Conservation (phyloP, 257 asterid species). For the Dorcoceras hygrometricum region DNA sequence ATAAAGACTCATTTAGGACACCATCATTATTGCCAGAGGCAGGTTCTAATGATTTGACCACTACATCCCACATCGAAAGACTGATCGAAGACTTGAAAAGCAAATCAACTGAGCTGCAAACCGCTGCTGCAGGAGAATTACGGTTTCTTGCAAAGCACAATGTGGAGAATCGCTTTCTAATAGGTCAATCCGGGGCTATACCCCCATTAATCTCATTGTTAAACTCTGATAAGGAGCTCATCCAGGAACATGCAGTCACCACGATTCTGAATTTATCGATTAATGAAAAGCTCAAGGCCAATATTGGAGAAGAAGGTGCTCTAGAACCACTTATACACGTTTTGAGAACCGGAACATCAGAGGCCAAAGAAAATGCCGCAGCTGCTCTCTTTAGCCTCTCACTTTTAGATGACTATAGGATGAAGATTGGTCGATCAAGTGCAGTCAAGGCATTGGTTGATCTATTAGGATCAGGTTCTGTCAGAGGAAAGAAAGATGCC, state of each 20-base stretch:
- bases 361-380: constrained; percentile 90
- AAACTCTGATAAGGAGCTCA: constrained; percentile 47
- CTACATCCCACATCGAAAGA: constrained; percentile 58
- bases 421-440: constrained; percentile 78
- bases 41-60: constrained; percentile 43
- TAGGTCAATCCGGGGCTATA: constrained; percentile 79
- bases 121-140: constrained; percentile 70
- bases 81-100: constrained; percentile 57
- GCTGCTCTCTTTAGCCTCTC: constrained; percentile 93
- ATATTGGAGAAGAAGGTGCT: constrained; percentile 73
- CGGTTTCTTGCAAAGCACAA: constrained; percentile 75
- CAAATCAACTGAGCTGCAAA: constrained; percentile 52
- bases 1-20: constrained; percentile 34
- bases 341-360: constrained; percentile 62
- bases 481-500: constrained; percentile 92
- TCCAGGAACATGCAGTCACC: constrained; percentile 91
- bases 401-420: constrained; percentile 69
- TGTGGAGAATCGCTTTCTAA: constrained; percentile 69
- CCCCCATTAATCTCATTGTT: constrained; percentile 64
- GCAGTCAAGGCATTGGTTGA: constrained; percentile 81
- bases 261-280: constrained; percentile 85
- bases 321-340: constrained; percentile 83
- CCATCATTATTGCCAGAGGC: constrained; percentile 48
- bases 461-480: constrained; percentile 67
- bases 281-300: constrained; percentile 52